A percentile compares a stretch with the other conserved stretches of the same genome.
Evolutionary conservation across 768 basidiomycete species (phyloP).

Genomic region (Leccinum uliginosum): DNA sequence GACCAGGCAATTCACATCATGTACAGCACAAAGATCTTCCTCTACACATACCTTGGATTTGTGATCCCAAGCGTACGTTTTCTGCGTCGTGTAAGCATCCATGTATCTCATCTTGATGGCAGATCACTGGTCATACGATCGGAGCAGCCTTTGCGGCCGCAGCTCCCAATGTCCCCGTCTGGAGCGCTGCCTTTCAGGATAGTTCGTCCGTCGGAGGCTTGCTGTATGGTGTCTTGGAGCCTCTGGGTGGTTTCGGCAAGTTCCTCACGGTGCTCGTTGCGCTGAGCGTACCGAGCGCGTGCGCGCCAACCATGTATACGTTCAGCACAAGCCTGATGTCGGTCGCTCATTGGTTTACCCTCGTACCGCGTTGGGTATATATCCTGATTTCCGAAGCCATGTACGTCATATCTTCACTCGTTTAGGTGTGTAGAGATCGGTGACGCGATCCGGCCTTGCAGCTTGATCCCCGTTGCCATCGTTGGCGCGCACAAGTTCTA

Average conservation of each 20-base stretch:
- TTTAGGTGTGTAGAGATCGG: neutral
- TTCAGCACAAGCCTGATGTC: constrained; percentile 46
- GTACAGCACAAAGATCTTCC: constrained; percentile 35
- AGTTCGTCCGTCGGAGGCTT: constrained; percentile 44
- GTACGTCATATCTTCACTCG: constrained; percentile 25
- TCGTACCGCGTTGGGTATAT: constrained; percentile 45
- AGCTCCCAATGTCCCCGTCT: constrained; percentile 34
- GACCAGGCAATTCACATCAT: neutral
- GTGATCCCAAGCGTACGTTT: constrained; percentile 37
- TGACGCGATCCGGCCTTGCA: constrained; percentile 10
- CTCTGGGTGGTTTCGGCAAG: constrained; percentile 42
- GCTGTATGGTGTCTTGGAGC: constrained; percentile 34
- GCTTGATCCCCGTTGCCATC: constrained; percentile 45
- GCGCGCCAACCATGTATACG: constrained; percentile 57
- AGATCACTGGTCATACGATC: constrained; percentile 39
- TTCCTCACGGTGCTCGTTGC: constrained; percentile 49
- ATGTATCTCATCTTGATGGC: neutral
- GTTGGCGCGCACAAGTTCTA: constrained; percentile 45
- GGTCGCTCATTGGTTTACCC: constrained; percentile 28
- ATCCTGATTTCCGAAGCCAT: constrained; percentile 42
- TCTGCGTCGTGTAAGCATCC: neutral
- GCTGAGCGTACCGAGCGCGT: constrained; percentile 50
- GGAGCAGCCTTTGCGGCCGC: constrained; percentile 46
- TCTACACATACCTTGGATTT: constrained; percentile 46
- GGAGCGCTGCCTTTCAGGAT: constrained; percentile 38